Percentiles rank a stretch among this genome's conserved stretches.
Conservation (phyloP, 345 rosid species). For the Hibiscus tridactylites region DNA sequence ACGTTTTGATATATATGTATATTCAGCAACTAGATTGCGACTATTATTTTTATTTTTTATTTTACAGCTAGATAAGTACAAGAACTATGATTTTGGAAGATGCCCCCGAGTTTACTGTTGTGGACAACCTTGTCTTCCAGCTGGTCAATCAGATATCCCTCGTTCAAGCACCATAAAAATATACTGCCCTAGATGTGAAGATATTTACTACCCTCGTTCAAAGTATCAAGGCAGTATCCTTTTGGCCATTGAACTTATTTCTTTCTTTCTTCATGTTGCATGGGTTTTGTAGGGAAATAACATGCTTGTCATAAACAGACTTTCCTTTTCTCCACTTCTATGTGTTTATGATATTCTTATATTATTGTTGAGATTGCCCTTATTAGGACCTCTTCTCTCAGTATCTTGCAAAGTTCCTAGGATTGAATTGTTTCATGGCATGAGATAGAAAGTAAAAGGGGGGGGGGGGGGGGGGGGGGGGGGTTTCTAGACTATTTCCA, state of each 20-base stretch:
- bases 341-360: not conserved
- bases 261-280: not conserved
- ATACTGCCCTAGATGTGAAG: conserved; percentile 86
- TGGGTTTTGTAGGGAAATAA: not conserved
- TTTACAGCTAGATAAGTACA: conserved; percentile 80
- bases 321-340: not conserved
- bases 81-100: conserved; percentile 48
- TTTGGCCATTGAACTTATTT: conserved; percentile 10
- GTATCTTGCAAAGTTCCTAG: not conserved
- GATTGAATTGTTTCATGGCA: not conserved
- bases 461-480: too few species aligned
- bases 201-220: conserved; percentile 82
- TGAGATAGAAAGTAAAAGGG: not conserved
- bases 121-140: conserved; percentile 93
- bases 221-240: conserved; percentile 82
- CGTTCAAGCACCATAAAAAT: conserved; percentile 89
- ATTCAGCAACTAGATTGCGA: not conserved
- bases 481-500: too few species aligned
- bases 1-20: not conserved
- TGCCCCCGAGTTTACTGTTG: conserved; percentile 64
- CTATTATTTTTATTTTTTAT: not conserved
- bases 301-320: not conserved
- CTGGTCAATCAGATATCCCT: conserved; percentile 82
- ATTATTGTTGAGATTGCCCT: not conserved
- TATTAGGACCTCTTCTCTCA: not conserved